Conservation (phyloP, 768 basidiomycete species). For the Suillus paluster region DNA sequence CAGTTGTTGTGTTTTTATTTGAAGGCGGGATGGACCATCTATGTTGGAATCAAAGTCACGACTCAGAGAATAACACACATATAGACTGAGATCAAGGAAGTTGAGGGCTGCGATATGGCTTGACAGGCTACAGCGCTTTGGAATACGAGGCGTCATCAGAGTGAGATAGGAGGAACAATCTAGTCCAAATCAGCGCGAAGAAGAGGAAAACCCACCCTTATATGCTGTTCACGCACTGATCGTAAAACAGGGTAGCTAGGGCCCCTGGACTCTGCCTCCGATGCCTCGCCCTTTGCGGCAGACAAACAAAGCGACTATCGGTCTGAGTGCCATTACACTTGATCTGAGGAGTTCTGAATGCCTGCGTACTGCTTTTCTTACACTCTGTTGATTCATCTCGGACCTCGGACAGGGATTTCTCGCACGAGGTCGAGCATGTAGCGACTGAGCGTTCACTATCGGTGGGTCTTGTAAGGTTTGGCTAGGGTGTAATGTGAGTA, state of each 20-base stretch:
- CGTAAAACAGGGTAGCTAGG: conserved; percentile 79
- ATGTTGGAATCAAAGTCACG: neutral
- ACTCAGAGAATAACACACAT: neutral
- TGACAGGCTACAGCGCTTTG: conserved; percentile 83
- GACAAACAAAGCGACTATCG: too few species aligned
- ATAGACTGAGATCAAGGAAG: conserved; percentile 74
- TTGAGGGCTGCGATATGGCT: conserved; percentile 91
- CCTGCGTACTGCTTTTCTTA: too few species aligned
- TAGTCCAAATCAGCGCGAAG: conserved; percentile 30
- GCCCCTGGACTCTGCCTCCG: too few species aligned
- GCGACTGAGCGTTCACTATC: too few species aligned
- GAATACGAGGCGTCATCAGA: conserved; percentile 85
- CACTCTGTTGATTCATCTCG: too few species aligned
- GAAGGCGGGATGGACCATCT: conserved; percentile 78
- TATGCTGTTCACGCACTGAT: conserved; percentile 56
- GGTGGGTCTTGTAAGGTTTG: too few species aligned
- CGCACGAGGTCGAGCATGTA: too few species aligned
- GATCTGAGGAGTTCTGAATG: too few species aligned
- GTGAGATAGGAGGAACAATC: conserved; percentile 77
- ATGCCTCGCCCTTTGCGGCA: too few species aligned
- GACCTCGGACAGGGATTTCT: too few species aligned
- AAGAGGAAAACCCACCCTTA: neutral
- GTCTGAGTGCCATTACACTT: too few species aligned
- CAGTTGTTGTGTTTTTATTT: conserved; percentile 73
- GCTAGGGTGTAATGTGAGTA: too few species aligned